Percentiles rank a stretch among this genome's conserved stretches.
These are phyloP conservation scores for Diaporthe capsici DNA, from an alignment of 2,329 filamentous ascomycete species.

Conservation along the genomic window DNA sequence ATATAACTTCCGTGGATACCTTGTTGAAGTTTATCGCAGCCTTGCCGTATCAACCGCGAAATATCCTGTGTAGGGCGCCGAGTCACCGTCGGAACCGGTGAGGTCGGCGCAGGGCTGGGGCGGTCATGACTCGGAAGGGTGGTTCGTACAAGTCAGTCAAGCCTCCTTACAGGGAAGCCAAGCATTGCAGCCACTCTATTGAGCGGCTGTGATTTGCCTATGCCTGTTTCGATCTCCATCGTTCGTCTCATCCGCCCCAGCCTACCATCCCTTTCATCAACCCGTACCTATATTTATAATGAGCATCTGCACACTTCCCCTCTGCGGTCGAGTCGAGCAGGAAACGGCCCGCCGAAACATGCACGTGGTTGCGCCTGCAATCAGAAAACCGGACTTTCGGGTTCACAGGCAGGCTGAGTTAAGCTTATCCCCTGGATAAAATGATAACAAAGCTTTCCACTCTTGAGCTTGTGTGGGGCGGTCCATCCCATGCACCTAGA, in stretches of 20 bases:
- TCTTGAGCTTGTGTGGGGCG: slow-evolving; percentile 6
- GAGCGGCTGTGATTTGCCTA: slow-evolving; percentile 11
- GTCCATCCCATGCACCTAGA: neutral
- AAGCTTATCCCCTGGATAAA: slow-evolving; percentile 19
- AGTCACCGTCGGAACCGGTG: slow-evolving; percentile 17
- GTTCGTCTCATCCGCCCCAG: slow-evolving; percentile 31
- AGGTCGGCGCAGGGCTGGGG: slow-evolving; percentile 27
- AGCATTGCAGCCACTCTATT: slow-evolving; percentile 30
- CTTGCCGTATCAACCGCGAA: slow-evolving; percentile 23
- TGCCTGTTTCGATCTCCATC: slow-evolving; percentile 27
- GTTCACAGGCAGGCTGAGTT: neutral
- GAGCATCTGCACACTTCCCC: slow-evolving; percentile 15
- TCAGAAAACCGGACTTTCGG: slow-evolving; percentile 8
- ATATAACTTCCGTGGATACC: slow-evolving; percentile 12
- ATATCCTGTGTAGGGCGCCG: neutral
- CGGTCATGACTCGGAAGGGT: slow-evolving; percentile 20
- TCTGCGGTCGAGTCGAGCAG: slow-evolving; percentile 22
- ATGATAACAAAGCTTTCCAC: neutral
- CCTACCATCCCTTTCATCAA: slow-evolving; percentile 23
- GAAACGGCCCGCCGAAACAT: slow-evolving; percentile 18
- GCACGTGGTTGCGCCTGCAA: slow-evolving; percentile 12
- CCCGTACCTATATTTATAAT: slow-evolving; percentile 24
- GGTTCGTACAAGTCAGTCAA: slow-evolving; percentile 33
- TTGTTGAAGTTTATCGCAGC: slow-evolving; percentile 1
- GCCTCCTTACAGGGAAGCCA: slow-evolving; percentile 25